Conservation (phyloP, 805 yeast species). For the Candida manassasensis region DNA sequence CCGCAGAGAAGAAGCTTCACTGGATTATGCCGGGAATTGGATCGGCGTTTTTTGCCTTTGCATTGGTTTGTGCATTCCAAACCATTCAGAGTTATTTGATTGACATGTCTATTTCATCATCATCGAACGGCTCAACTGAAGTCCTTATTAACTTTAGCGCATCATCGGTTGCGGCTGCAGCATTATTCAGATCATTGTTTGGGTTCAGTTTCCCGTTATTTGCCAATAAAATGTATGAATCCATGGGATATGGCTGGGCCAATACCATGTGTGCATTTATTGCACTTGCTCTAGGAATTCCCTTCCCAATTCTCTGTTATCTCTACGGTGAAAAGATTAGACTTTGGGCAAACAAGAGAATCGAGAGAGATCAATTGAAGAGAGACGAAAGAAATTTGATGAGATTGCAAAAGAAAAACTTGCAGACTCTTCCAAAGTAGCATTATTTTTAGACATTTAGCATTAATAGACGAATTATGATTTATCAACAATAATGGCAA, state of each 20-base stretch:
- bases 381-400: slow-evolving; percentile 19
- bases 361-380: slow-evolving; percentile 19
- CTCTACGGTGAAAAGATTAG: slow-evolving; percentile 33
- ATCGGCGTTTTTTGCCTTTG: slow-evolving; percentile 32
- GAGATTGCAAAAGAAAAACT: slow-evolving; percentile 11
- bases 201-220: slow-evolving; percentile 37
- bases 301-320: slow-evolving; percentile 34
- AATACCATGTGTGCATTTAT: slow-evolving; percentile 35
- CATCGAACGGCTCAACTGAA: slow-evolving; percentile 1
- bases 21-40: slow-evolving; percentile 39
- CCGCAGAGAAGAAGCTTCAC: slow-evolving; percentile 28
- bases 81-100: slow-evolving; percentile 34
- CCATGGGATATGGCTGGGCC: slow-evolving; percentile 37
- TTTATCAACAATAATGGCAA: too few species aligned
- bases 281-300: slow-evolving; percentile 30
- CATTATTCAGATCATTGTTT: slow-evolving; percentile 35
- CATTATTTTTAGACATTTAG: too few species aligned
- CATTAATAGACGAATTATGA: slow-evolving; percentile 2
- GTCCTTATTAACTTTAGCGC: slow-evolving; percentile 26
- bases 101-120: slow-evolving; percentile 28
- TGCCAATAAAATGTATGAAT: slow-evolving; percentile 32
- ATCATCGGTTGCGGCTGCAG: slow-evolving; percentile 38
- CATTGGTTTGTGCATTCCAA: slow-evolving; percentile 35
- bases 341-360: slow-evolving; percentile 27
- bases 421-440: neutral